Evolutionary conservation across 257 asterid genomes (phyloP), one percentile per base, ranked within the genome.

Genomic region (Gardenia jasminoides): DNA sequence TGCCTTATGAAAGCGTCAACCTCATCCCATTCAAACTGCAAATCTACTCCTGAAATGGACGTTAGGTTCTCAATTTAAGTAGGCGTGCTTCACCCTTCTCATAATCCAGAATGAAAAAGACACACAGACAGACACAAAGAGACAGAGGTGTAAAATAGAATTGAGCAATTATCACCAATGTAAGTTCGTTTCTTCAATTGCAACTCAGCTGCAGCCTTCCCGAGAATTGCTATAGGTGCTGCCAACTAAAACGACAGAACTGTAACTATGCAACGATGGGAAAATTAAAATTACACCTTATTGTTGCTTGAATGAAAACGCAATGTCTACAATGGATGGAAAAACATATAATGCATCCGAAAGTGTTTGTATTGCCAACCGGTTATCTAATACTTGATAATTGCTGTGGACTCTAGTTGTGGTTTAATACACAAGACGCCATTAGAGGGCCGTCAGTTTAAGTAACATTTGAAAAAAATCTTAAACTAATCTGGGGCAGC

Each of bases 11-110:
- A 96, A 77, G 97, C 98, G 59, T 90, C 87, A 72, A 88, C 91
- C 81, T 91, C 94, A 67, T 96, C 98, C 97, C 94, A 91, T 62
- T 91, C 90, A 87, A 96, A 93, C 31, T 84, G 93, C 85, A 96
- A 91, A 81, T 93, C 97, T 89, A 96, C 88, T 80, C 99, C 99
- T 96, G 88, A 67, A 88, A 82, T 67, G 79, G 67, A 67, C 28
- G 9, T 31, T 31, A 74, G 41, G 28, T 80, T 7, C 17, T 50
- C 52, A 50, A 66, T 6, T 26, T 8, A 31, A 48, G 41, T 36
- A 36, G 3, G 43, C 52, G 10, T n/a, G 17, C 36, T 61, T 39
- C 24, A 26, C 31, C 8, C 50, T 39, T 48, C 43, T 50, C 41
- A 11, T 9, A 10, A n/a, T 7, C 11, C 50, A 17, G 19, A 30